A percentile compares a stretch with the other conserved stretches of the same genome.
Evolutionary conservation across 257 asterid species (phyloP).

Genomic region (Cordia subcordata): DNA sequence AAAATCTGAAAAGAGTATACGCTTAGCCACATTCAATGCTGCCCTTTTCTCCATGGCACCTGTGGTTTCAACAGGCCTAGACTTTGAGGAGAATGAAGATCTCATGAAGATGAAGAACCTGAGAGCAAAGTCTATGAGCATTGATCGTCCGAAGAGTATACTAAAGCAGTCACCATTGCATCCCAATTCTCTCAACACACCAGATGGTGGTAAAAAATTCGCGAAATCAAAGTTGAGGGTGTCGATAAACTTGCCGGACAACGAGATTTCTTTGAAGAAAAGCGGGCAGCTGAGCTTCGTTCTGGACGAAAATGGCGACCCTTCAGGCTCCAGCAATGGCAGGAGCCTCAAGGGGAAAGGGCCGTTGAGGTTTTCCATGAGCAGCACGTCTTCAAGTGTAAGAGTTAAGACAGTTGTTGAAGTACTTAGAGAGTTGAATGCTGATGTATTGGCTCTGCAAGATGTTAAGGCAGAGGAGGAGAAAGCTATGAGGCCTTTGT

Average conservation of each 20-base stretch:
- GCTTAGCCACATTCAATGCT: constrained; percentile 89
- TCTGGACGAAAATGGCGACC: constrained; percentile 17
- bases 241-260: constrained; percentile 86
- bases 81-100: constrained; percentile 23
- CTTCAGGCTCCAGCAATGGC: constrained; percentile 13
- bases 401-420: constrained; percentile 51
- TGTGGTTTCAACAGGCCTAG: constrained; percentile 50
- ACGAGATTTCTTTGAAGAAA: constrained; percentile 74
- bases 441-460: constrained; percentile 81
- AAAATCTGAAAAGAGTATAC: constrained; percentile 22
- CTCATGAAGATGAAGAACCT: constrained; percentile 8
- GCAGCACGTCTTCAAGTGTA: constrained; percentile 26
- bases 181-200: constrained; percentile 20
- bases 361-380: constrained; percentile 35
- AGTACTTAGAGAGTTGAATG: constrained; percentile 70
- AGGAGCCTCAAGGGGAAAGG: constrained; percentile 45
- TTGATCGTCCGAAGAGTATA: constrained; percentile 71
- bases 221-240: constrained; percentile 73
- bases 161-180: constrained; percentile 77
- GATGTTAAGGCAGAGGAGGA: constrained; percentile 97
- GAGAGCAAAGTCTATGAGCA: constrained; percentile 35
- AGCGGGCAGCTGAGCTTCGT: constrained; percentile 47
- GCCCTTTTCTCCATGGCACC: constrained; percentile 98
- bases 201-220: constrained; percentile 30
- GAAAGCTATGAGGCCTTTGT: constrained; percentile 79